Conservation (phyloP, 2,329 filamentous ascomycete genomes). For the Paraphoma chrysanthemicola region DNA sequence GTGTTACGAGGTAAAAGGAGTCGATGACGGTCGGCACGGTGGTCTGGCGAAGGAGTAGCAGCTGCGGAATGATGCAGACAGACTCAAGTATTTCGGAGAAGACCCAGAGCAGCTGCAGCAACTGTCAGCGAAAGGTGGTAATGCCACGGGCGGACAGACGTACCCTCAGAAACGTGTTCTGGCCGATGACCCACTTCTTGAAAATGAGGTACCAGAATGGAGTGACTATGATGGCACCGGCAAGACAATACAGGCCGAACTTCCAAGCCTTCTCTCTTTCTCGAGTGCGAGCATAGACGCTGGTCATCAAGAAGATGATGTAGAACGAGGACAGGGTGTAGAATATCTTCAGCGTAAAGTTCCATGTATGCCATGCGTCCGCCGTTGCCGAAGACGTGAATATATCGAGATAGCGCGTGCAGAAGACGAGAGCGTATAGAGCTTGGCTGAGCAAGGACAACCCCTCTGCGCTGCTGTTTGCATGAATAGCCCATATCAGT, state of each 20-base stretch:
- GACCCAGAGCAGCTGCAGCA: conserved; percentile 74
- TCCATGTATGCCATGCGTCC: conserved; percentile 53
- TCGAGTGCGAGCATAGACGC: conserved; percentile 82
- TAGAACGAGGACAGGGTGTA: conserved; percentile 86
- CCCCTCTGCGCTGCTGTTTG: conserved; percentile 86
- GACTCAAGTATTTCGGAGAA: conserved; percentile 94
- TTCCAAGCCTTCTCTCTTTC: conserved; percentile 96
- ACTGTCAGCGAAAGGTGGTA: not conserved
- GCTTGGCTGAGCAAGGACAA: conserved; percentile 71
- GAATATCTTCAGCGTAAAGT: conserved; percentile 80
- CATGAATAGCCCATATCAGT: conserved; percentile 88
- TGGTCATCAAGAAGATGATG: conserved; percentile 87
- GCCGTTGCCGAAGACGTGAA: conserved; percentile 58
- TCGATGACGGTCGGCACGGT: conserved; percentile 94
- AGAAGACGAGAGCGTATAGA: conserved; percentile 86
- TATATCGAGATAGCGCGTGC: conserved; percentile 85
- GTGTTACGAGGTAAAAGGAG: conserved; percentile 89
- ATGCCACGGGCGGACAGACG: conserved; percentile 9
- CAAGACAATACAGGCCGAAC: conserved; percentile 74
- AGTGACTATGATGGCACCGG: conserved; percentile 69
- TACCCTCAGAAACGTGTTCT: conserved; percentile 50
- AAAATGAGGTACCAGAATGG: conserved; percentile 78
- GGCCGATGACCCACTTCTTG: conserved; percentile 54
- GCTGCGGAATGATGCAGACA: conserved; percentile 86
- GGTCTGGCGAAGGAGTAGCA: conserved; percentile 91